Evolutionary conservation across 1,139 yeast genomes (phyloP).

Genomic region (Lodderomyces elongisporus): DNA sequence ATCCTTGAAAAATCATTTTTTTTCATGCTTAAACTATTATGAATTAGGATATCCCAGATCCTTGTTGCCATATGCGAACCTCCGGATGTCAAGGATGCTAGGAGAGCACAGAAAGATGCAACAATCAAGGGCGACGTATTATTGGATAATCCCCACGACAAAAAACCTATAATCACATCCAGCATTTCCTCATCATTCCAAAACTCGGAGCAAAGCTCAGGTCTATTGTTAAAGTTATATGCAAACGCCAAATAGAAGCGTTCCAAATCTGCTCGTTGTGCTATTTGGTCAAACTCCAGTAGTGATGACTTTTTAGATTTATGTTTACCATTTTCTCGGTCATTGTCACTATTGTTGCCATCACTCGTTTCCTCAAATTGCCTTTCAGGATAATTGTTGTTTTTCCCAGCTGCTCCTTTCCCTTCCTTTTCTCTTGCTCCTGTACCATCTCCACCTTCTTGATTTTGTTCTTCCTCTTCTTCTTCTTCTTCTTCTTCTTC

Average conservation of each 20-base stretch:
- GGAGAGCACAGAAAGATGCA: slow-evolving; percentile 74
- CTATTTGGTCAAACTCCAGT: slow-evolving; percentile 47
- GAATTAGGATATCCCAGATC: slow-evolving; percentile 39
- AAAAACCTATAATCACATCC: slow-evolving; percentile 57
- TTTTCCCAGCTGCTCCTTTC: too few species aligned
- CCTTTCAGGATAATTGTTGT: too few species aligned
- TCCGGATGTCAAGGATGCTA: slow-evolving; percentile 71
- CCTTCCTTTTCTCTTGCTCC: too few species aligned
- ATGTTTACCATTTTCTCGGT: too few species aligned
- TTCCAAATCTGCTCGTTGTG: slow-evolving; percentile 79
- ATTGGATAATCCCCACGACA: slow-evolving; percentile 83
- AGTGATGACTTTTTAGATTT: slow-evolving; percentile 10
- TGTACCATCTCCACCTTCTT: too few species aligned
- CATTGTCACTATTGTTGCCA: slow-evolving; percentile 9
- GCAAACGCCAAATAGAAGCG: slow-evolving; percentile 77
- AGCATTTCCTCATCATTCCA: slow-evolving; percentile 59
- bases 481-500: slow-evolving; percentile 18
- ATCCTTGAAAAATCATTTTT: slow-evolving; percentile 42
- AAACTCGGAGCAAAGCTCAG: slow-evolving; percentile 53
- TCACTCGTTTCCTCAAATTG: slow-evolving; percentile 6
- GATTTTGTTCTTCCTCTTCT: not conserved
- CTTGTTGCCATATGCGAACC: slow-evolving; percentile 42
- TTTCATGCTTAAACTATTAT: slow-evolving; percentile 21
- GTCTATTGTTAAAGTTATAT: slow-evolving; percentile 61
- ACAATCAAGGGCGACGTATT: slow-evolving; percentile 75